Conservation (phyloP, 2,329 filamentous ascomycete species). For the Aspergillaceae sp. region DNA sequence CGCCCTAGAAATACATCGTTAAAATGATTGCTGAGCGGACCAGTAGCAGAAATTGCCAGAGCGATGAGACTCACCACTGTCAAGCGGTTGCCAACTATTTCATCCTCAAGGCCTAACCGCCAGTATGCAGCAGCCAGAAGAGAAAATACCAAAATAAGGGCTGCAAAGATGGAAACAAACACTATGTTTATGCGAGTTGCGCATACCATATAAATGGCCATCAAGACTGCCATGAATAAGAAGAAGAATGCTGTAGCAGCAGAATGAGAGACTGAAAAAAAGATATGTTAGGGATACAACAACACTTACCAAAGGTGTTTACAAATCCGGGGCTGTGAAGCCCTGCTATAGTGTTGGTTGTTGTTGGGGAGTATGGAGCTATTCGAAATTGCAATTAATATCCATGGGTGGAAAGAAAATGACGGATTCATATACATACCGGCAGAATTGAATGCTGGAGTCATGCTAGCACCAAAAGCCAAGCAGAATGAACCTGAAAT, state of each 20-base stretch:
- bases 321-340: slow-evolving; percentile 8
- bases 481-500: slow-evolving; percentile 7
- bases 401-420: not conserved
- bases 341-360: slow-evolving; percentile 4
- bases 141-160: slow-evolving; percentile 5
- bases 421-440: not conserved
- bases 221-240: slow-evolving; percentile 7
- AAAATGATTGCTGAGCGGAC: not conserved
- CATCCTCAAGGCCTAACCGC: slow-evolving; percentile 3
- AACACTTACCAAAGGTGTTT: slow-evolving; percentile 6
- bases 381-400: not conserved
- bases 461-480: slow-evolving; percentile 7
- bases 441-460: slow-evolving; percentile 7
- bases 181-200: slow-evolving; percentile 7
- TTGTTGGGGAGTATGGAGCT: slow-evolving; percentile 6
- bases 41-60: not conserved
- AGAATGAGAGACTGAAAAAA: not conserved
- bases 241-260: slow-evolving; percentile 6
- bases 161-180: slow-evolving; percentile 3
- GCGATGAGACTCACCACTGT: slow-evolving; percentile 4
- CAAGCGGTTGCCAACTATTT: slow-evolving; percentile 3
- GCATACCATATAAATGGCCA: slow-evolving; percentile 7
- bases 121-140: slow-evolving; percentile 8
- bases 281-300: not conserved
- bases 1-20: not conserved